Percentiles rank a stretch among this genome's conserved stretches.
Conservation (phyloP, 2,329 filamentous ascomycete genomes). For the Hypoxylon sp. region DNA sequence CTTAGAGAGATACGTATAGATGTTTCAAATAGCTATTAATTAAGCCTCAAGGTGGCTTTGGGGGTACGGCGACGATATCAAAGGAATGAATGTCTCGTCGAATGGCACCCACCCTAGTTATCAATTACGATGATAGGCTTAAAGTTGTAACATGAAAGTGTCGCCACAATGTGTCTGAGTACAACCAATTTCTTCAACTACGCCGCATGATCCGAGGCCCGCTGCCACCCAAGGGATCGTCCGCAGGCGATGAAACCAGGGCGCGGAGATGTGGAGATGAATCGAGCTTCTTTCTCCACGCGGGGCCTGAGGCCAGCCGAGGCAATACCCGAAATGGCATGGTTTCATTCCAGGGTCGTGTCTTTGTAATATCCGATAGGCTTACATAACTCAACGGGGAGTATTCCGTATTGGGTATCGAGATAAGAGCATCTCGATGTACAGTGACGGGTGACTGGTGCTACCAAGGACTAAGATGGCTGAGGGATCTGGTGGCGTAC, state of each 20-base stretch:
- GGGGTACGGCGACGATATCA: not conserved
- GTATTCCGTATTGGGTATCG: not conserved
- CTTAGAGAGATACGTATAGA: not conserved
- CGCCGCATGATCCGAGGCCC: slow-evolving; percentile 25
- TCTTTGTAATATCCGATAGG: not conserved
- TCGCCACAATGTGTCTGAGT: not conserved
- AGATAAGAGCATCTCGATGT: not conserved
- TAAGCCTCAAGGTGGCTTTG: not conserved
- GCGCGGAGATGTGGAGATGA: slow-evolving; percentile 23
- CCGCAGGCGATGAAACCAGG: not conserved
- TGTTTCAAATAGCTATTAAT: not conserved
- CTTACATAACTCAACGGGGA: slow-evolving; percentile 2
- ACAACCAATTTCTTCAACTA: not conserved
- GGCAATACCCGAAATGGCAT: slow-evolving; percentile 36
- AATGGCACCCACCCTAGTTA: not conserved
- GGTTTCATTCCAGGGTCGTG: not conserved
- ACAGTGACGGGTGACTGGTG: not conserved
- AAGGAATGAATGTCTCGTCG: not conserved
- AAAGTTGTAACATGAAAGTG: not conserved
- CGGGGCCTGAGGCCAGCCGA: slow-evolving; percentile 36
- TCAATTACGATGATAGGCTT: not conserved
- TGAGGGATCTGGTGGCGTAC: not conserved
- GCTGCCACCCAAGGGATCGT: not conserved
- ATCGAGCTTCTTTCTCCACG: slow-evolving; percentile 14
- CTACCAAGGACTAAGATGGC: not conserved